Evolutionary conservation across 176 grass and related monocot genomes (phyloP).

Genomic region (Bolboschoenus planiculmis): DNA sequence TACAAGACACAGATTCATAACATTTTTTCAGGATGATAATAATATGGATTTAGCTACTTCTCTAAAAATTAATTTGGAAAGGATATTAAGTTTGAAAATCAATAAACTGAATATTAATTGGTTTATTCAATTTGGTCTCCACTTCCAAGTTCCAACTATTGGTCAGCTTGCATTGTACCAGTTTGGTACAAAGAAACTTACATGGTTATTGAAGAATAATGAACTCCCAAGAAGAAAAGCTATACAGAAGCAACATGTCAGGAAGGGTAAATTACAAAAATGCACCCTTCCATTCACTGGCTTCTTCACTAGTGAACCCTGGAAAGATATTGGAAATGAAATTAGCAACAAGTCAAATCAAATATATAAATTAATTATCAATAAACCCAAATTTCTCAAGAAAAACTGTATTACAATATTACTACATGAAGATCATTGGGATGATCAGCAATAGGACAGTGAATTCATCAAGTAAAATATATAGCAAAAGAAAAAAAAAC

Average conservation of each 20-base stretch:
- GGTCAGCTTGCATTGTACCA: not conserved
- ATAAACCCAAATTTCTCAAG: not conserved
- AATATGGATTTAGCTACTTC: not conserved
- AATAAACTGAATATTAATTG: not conserved
- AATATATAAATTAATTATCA: not conserved
- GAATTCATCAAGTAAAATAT: not conserved
- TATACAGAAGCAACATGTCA: constrained; percentile 38
- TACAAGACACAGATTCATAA: not conserved
- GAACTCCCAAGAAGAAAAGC: constrained; percentile 41
- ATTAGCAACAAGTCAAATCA: not conserved
- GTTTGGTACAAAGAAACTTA: constrained; percentile 15
- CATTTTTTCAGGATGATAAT: not conserved
- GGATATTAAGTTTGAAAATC: not conserved
- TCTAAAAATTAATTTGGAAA: not conserved
- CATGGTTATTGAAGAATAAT: constrained; percentile 41
- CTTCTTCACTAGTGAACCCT: constrained; percentile 36
- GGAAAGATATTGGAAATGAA: not conserved
- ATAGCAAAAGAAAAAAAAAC: not conserved
- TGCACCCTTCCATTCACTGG: constrained; percentile 29
- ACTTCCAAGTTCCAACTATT: no score
- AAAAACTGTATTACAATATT: not conserved
- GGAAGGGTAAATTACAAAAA: constrained; percentile 26
- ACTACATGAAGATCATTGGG: not conserved
- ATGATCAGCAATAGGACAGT: not conserved
- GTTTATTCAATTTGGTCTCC: no score